phyloP scores from a whole-genome alignment of 371 early-diverging fungal genomes.

The Sporodiniella umbellata region DNA sequence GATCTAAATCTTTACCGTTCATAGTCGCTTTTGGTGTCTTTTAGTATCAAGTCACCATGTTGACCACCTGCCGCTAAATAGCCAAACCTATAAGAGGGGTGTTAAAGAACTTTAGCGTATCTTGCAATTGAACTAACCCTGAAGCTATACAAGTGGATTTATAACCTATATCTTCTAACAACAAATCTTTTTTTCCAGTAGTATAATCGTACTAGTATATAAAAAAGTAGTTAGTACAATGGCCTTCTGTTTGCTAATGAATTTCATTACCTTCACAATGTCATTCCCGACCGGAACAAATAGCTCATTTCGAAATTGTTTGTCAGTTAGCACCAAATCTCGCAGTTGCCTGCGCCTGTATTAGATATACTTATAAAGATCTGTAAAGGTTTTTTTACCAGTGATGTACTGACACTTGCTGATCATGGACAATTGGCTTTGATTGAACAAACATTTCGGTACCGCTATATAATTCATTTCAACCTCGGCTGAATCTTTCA shows the following conservation, averaged over 20 bases:
- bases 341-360: conserved; percentile 97
- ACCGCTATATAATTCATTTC: not conserved
- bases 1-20: too few species aligned
- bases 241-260: not conserved
- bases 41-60: conserved; percentile 79
- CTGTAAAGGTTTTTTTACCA: conserved; percentile 52
- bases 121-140: too few species aligned
- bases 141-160: conserved; percentile 80
- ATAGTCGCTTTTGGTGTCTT: conserved; percentile 66
- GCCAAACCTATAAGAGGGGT: conserved; percentile 68
- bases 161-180: conserved; percentile 66
- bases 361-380: too few species aligned
- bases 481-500: too few species aligned
- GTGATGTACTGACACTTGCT: conserved; percentile 59
- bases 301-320: conserved; percentile 23
- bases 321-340: conserved; percentile 74
- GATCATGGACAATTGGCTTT: conserved; percentile 39
- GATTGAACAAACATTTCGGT: conserved; percentile 14
- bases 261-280: conserved; percentile 19
- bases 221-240: too few species aligned
- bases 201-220: conserved; percentile 61
- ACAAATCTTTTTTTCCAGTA: conserved; percentile 34
- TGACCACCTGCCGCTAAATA: conserved; percentile 91
- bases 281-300: conserved; percentile 42
- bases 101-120: too few species aligned